Evolutionary conservation across 73 alveolate species (phyloP).

Genomic region (Tetrahymena thermophila): DNA sequence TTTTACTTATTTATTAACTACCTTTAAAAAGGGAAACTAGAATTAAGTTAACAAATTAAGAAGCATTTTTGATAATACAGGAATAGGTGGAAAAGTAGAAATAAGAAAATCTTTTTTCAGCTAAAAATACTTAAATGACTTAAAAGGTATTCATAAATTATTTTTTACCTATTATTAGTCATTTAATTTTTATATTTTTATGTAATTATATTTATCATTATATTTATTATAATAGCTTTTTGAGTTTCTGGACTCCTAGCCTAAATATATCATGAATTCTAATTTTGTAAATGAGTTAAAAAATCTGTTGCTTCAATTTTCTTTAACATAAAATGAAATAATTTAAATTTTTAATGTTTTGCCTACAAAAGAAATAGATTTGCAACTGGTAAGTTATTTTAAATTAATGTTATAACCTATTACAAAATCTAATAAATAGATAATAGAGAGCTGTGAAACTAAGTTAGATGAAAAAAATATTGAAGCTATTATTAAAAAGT

Average conservation of each 20-base stretch:
- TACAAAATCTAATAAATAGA: neutral
- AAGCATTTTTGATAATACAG: neutral
- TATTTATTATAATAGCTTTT: neutral
- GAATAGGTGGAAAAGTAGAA: neutral
- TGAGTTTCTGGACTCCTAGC: neutral
- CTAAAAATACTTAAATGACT: neutral
- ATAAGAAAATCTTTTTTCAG: neutral
- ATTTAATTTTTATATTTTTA: neutral
- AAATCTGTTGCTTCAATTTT: neutral
- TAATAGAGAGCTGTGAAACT: neutral
- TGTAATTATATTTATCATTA: neutral
- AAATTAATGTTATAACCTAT: neutral
- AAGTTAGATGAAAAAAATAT: neutral
- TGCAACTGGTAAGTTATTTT: neutral
- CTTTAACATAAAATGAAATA: neutral
- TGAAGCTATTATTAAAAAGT: neutral
- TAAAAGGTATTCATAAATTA: neutral
- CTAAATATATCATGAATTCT: neutral
- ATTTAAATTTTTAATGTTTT: neutral
- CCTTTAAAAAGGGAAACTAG: neutral
- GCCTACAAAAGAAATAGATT: neutral
- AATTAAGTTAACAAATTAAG: neutral
- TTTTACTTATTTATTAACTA: no score
- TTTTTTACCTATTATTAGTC: neutral
- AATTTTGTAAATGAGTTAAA: neutral